Evolutionary conservation across 768 basidiomycete species (phyloP), one percentile per base, ranked within the genome.

Genomic region (Lactarius tabidus): DNA sequence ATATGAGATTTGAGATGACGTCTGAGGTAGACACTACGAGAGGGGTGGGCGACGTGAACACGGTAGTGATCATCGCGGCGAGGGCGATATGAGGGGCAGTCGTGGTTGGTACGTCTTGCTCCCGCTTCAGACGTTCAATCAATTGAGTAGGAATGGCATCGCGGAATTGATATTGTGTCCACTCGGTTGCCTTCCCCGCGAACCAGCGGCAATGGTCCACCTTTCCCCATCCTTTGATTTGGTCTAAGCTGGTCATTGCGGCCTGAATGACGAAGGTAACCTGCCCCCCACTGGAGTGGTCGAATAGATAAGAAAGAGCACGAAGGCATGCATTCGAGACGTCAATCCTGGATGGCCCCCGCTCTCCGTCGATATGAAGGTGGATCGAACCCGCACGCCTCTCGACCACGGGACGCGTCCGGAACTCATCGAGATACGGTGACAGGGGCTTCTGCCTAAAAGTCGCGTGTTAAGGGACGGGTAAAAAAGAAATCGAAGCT

Each of bases 1-100:
- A 82, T 60, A 91, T 80, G 31, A 98, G 82, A 69, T 86, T 92
- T 14, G 90, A 87, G 63, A 93, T 81, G 57, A 95, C 85, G 71
- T 96, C 95, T 1, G 92, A 91, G 0, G 95, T 95, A 1, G 93
- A 94, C 38, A 98, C 96, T 73, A 95, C 84, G 56, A 98, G 79
- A 20, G 93, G 89, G 6, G 84, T 89, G 2, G 88, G 84, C 20
- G 89, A 91, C 45, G 83, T 91, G 78, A 95, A 91, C 26, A 98
- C 86, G 6, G 88, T 81, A 7, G 87, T 88, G 59, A 94, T 81
- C 93, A 96, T 95, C 15, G 82, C 80, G 8, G 87, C 81, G 29
- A 94, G 76, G 0, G 91, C 81, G 56, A 76, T 79, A 56, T 89
- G 89, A 60, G 87, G 77, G 38, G 78, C 69, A 3, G 80, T 80